Base-by-base conservation (phyloP, 495 filamentous ascomycete genomes). In the Xylaria scruposa region DNA sequence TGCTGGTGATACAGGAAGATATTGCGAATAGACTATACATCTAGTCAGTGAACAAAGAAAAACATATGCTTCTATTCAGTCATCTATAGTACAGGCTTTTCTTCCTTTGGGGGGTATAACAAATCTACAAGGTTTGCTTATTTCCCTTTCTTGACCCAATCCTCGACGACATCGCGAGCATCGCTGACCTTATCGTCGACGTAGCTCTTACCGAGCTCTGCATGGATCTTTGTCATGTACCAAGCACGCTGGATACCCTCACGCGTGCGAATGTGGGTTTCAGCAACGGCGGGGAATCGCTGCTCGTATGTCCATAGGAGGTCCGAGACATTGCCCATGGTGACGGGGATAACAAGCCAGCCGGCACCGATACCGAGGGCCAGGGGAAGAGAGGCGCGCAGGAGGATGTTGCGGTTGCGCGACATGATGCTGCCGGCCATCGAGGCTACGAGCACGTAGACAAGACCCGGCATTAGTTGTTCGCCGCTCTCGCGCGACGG, bases 341-440 rank as follows among this genome's bases (percentile, higher is more conserved):
- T 95, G 70, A 92, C 83, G 46, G 93, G 93, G 26, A 96, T 79
- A 10, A 95, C 89, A 26, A 85, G 82, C 90, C 90, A 94, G 44
- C 90, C 93, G 59, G 91, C 91, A 58, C 90, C 88, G 62, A 94
- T 81, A 64, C 92, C 93, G 49, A 95, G 87, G 31, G 88, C 88
- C 21, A 93, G 77, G 21, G 93, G 96, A 5, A 92, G 85, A 17
- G 88, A 82, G 47, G 88, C 88, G 54, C 95, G 88, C 33, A 98
- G 84, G 70, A 97, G 79, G 53, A 97, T 85, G 74, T 92, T 93
- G 54, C 95, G 89, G 84, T 97, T 96, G 64, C 96, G 88, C 56
- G 92, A 87, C 38, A 97, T 83, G 78, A 99, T 98, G 74, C 89
- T 92, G 73, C 95, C 95, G 40, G 95, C 91, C 94, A 99, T 97